These are phyloP conservation scores for Panaeolus papilionaceus DNA, from an alignment of 768 basidiomycete species.

Conservation along the genomic window DNA sequence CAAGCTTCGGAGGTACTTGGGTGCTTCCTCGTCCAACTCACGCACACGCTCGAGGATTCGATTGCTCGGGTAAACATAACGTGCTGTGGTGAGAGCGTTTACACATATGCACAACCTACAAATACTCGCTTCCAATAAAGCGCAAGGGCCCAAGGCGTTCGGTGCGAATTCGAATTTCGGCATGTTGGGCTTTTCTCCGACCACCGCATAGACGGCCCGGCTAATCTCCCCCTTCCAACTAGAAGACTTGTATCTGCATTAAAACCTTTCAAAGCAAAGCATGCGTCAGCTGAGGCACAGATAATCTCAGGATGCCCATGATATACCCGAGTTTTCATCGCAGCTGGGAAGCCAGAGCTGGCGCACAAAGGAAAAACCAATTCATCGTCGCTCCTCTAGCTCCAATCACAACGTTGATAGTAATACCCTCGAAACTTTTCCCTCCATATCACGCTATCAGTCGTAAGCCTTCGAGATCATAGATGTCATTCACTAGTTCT, in stretches of 20 bases:
- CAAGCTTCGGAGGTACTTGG: slow-evolving; percentile 12
- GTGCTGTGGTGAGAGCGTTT: neutral
- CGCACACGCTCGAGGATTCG: slow-evolving; percentile 13
- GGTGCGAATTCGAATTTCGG: slow-evolving; percentile 9
- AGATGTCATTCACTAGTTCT: slow-evolving; percentile 1
- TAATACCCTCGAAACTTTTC: neutral
- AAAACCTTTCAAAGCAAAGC: neutral
- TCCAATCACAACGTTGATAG: no score
- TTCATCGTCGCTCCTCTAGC: neutral
- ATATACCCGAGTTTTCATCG: neutral
- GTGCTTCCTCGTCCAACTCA: slow-evolving; percentile 12
- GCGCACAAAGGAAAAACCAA: neutral
- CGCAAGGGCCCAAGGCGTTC: neutral
- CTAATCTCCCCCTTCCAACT: neutral
- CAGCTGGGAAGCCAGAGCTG: neutral
- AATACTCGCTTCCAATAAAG: neutral
- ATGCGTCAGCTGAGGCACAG: slow-evolving; percentile 3
- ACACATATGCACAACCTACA: neutral
- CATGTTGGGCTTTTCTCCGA: slow-evolving; percentile 4
- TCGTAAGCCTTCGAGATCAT: neutral
- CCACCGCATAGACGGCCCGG: neutral
- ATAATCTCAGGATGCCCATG: neutral
- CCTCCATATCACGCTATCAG: neutral
- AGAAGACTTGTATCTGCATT: neutral
- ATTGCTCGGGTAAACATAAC: slow-evolving; percentile 8